Base-by-base conservation (phyloP, 148 eudicot species). In the Rheum nobile region DNA sequence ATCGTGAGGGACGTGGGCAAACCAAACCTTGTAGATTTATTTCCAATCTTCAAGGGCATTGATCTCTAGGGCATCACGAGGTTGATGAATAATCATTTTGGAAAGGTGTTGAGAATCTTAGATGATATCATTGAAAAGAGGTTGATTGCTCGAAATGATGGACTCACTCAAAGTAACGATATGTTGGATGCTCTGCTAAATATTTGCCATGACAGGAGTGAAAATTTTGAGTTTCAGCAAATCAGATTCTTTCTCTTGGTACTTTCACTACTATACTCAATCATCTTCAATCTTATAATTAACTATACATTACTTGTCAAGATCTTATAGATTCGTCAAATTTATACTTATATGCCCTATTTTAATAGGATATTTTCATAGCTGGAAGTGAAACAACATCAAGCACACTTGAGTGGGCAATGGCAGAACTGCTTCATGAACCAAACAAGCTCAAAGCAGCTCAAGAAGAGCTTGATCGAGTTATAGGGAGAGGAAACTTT, bases 21-120 rank as follows among this genome's bases (percentile, higher is more conserved):
- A 39, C 82, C 86, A 69, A 80, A 83, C 70, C 72, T 78, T 13
- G 72, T 81, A 16, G 81, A 83, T 55, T 78, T 75, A 19, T 81
- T 83, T 42, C 84, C 82, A 24, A 0, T 78, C 0, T 47, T 84
- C 4, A 72, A 55, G 24, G 35, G 54, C 71, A 38, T 81, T 0
- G 84, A 84, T 35, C 82, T 74, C 14, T 78, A 80, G 34, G 78
- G 76, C 0, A 78, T 80, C 42, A 71, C 78, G 22, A 72, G 54
- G 8, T 75, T 72, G 2, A 71, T 46, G 37, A 22, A 46, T 0
- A 16, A 46, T 65, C 74, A 74, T 71, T 76, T 81, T 41, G 52
- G 39, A 26, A 84, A 74, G 65, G 29, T 84, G 70, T 26, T 76
- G 0, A 70, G 61, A 6, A 31, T 80, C 28, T 75, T 83, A 57